Evolutionary conservation across 768 basidiomycete species (phyloP).

Genomic region (Floccularia luteovirens): DNA sequence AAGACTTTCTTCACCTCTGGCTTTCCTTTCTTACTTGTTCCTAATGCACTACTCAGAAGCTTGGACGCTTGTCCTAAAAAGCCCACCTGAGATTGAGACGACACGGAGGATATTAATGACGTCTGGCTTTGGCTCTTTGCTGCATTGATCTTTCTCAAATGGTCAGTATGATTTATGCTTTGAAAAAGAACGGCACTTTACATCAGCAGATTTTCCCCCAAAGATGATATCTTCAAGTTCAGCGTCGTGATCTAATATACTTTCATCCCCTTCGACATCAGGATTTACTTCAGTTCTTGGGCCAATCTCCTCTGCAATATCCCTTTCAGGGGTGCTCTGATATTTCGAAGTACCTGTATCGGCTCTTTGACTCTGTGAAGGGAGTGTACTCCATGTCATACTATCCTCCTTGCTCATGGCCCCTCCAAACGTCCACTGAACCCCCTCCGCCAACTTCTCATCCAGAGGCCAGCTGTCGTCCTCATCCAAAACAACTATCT

Average conservation of each 20-base stretch:
- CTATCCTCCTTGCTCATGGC: slow-evolving; percentile 53
- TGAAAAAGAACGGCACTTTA: slow-evolving; percentile 22
- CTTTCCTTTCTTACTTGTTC: slow-evolving; percentile 64
- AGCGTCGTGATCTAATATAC: slow-evolving; percentile 16
- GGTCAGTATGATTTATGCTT: slow-evolving; percentile 4
- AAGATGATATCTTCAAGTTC: slow-evolving; percentile 35
- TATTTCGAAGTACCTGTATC: slow-evolving; percentile 25
- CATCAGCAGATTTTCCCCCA: slow-evolving; percentile 34
- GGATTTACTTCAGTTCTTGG: slow-evolving; percentile 31
- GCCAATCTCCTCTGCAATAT: slow-evolving; percentile 6
- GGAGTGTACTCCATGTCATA: slow-evolving; percentile 69
- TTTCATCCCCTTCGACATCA: slow-evolving; percentile 26
- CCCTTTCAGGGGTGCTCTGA: slow-evolving; percentile 4
- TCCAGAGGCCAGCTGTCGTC: slow-evolving; percentile 76
- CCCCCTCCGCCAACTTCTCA: slow-evolving; percentile 47
- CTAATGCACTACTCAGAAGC: slow-evolving; percentile 58
- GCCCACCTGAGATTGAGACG: slow-evolving; percentile 45
- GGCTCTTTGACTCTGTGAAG: slow-evolving; percentile 46
- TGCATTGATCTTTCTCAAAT: slow-evolving; percentile 14
- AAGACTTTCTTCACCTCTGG: slow-evolving; percentile 72
- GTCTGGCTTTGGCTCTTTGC: slow-evolving; percentile 44
- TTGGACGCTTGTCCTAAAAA: slow-evolving; percentile 68
- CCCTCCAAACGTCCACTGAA: slow-evolving; percentile 54
- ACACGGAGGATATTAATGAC: slow-evolving; percentile 43
- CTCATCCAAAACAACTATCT: slow-evolving; percentile 33